phyloP scores from a whole-genome alignment of 202 grass and related monocot genomes.

The Bolboschoenoplectus hybrid region DNA sequence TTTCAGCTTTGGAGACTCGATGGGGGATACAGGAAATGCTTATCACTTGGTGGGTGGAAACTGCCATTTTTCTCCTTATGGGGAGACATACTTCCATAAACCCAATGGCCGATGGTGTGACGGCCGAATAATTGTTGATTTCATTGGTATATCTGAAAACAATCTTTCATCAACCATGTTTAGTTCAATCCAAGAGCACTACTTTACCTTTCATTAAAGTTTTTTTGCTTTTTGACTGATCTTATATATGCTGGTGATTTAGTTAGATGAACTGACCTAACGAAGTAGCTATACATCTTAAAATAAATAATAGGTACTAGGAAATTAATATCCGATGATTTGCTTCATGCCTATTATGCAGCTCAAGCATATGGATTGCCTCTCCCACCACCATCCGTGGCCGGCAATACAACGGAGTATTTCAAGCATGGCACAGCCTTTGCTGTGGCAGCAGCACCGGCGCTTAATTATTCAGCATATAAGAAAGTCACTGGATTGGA shows the following conservation, averaged over 20 bases:
- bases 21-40: slow-evolving; percentile 75
- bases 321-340: background rate
- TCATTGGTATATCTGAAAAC: too few species aligned
- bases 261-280: too few species aligned
- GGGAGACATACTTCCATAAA: slow-evolving; percentile 73
- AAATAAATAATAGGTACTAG: background rate
- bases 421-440: slow-evolving; percentile 36
- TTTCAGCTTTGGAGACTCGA: slow-evolving; percentile 81
- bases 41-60: slow-evolving; percentile 41
- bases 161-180: too few species aligned
- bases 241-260: too few species aligned
- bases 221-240: too few species aligned
- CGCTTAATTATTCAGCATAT: background rate
- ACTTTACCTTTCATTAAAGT: too few species aligned
- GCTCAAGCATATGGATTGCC: slow-evolving; percentile 35
- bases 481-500: too few species aligned
- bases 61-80: slow-evolving; percentile 58
- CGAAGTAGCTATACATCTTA: too few species aligned
- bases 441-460: slow-evolving; percentile 11
- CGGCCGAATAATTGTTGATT: too few species aligned
- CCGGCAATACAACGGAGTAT: slow-evolving; percentile 1
- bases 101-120: slow-evolving; percentile 59
- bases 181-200: too few species aligned
- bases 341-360: background rate
- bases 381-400: slow-evolving; percentile 28